A percentile compares a stretch with the other conserved stretches of the same genome.
Conservation (phyloP, 2,329 filamentous ascomycete species). For the Trichophyton rubrum region DNA sequence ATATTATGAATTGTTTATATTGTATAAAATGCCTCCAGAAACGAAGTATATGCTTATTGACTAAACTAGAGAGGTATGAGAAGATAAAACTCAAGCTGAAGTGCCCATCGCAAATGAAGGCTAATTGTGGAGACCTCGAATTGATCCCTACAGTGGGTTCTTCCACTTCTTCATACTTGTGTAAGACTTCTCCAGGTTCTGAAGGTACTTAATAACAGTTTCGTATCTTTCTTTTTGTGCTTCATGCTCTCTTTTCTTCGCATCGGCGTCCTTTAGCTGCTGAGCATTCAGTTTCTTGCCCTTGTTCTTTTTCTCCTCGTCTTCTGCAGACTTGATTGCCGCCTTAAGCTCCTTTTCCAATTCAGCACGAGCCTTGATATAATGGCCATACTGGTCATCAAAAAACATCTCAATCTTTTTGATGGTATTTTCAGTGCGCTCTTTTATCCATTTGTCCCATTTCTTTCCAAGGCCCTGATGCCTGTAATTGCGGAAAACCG, state of each 20-base stretch:
- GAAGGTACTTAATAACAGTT: background rate
- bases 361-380: background rate
- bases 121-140: background rate
- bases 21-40: too few relatives aligned
- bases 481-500: background rate
- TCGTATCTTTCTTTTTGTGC: background rate
- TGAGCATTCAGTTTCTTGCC: background rate
- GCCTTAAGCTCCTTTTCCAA: background rate
- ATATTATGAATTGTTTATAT: background rate
- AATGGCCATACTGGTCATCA: background rate
- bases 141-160: background rate
- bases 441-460: background rate
- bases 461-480: background rate
- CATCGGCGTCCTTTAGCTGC: background rate
- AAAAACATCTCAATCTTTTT: background rate
- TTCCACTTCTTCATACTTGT: background rate
- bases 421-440: background rate
- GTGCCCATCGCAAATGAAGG: too few relatives aligned
- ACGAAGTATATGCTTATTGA: too few relatives aligned
- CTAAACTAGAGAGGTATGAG: too few relatives aligned
- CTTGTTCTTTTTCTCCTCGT: background rate
- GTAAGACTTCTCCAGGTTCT: background rate
- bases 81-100: too few relatives aligned
- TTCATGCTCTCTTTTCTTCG: background rate
- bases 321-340: background rate